Evolutionary conservation across 768 basidiomycete genomes (phyloP).

Genomic region (Termitomyces sp.): DNA sequence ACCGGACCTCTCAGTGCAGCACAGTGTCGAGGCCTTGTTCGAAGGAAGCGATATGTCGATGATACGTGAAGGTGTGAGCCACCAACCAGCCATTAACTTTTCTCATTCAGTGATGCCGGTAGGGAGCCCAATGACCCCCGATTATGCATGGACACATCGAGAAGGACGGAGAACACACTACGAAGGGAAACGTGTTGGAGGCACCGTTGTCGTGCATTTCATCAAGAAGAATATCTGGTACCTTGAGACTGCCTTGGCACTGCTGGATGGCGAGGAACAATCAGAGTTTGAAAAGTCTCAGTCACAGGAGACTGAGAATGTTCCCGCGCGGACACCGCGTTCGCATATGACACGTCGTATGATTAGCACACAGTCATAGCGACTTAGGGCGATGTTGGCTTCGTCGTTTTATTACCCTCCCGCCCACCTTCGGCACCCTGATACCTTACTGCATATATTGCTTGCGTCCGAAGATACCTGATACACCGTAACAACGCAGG

Average conservation of each 20-base stretch:
- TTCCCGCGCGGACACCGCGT: constrained; percentile 9
- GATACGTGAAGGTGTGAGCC: constrained; percentile 54
- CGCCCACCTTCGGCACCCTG: neutral
- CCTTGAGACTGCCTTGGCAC: constrained; percentile 83
- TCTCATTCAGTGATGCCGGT: constrained; percentile 1
- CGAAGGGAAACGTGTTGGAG: constrained; percentile 69
- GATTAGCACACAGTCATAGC: constrained; percentile 3
- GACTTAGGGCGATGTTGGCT: neutral
- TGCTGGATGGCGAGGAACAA: constrained; percentile 75
- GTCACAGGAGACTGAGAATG: constrained; percentile 18
- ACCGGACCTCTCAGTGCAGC: constrained; percentile 51
- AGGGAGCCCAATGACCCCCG: constrained; percentile 56
- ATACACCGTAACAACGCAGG: constrained; percentile 2
- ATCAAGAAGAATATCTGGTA: constrained; percentile 98
- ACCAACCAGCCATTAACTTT: neutral
- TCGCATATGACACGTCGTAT: constrained; percentile 5
- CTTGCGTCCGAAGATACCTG: neutral
- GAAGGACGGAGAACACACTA: constrained; percentile 67
- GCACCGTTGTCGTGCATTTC: constrained; percentile 94
- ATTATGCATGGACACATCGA: constrained; percentile 64
- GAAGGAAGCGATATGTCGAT: constrained; percentile 86
- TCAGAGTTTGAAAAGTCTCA: constrained; percentile 48
- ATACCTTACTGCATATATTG: neutral
- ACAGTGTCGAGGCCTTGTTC: constrained; percentile 87
- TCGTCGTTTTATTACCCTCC: neutral